Conservation (phyloP, 2,329 filamentous ascomycete species). For the Aspergillus melleus region DNA sequence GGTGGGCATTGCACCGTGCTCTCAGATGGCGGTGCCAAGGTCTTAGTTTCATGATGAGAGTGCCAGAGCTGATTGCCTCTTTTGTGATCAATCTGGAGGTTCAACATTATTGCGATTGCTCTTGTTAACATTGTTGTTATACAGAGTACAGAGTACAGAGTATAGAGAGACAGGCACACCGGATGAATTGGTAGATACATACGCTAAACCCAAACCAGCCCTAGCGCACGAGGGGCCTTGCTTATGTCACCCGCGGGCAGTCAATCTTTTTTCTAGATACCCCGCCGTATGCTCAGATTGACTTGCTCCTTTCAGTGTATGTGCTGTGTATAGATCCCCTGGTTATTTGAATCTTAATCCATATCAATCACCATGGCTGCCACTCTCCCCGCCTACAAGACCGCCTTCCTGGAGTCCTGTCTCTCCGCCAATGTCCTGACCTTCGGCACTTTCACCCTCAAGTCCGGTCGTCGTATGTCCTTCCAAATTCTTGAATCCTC, state of each 20-base stretch:
- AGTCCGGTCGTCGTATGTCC: conserved; percentile 70
- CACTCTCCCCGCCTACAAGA: conserved; percentile 16
- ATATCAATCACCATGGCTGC: background rate
- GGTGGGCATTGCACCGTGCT: no score
- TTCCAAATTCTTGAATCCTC: background rate
- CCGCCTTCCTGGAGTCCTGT: conserved; percentile 17
- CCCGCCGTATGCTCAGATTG: background rate
- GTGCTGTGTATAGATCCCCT: background rate
- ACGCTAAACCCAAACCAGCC: background rate
- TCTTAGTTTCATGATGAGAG: no score
- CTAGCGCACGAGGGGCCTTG: background rate
- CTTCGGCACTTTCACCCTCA: conserved; percentile 57
- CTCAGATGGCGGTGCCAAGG: no score
- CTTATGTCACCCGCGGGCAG: background rate
- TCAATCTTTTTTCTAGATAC: background rate
- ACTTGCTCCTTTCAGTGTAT: background rate
- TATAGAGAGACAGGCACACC: no score
- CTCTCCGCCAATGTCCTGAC: conserved; percentile 25
- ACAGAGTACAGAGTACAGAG: no score
- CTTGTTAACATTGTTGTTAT: no score
- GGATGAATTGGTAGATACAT: no score
- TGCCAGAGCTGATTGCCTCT: no score
- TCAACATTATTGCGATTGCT: no score
- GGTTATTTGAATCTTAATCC: background rate
- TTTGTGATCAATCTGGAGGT: no score